Percentiles rank a stretch among this genome's conserved stretches.
These are phyloP conservation scores for Ceratocystis colombiana DNA, from an alignment of 2,329 filamentous ascomycete species.

Conservation along the genomic window DNA sequence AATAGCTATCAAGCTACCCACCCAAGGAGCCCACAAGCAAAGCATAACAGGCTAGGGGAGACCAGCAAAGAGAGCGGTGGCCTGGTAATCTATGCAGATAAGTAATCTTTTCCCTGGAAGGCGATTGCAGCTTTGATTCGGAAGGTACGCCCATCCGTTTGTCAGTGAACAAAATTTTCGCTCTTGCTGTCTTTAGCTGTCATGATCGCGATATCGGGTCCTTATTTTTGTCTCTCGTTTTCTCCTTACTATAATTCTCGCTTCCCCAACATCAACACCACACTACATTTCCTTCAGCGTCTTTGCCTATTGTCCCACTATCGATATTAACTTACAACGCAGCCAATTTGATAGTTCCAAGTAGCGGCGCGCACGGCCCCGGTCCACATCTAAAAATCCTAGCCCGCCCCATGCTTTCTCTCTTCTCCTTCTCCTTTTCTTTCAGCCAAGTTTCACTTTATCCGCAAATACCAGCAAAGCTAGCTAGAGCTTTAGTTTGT, in stretches of 20 bases:
- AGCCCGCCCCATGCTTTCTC: neutral
- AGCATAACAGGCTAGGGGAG: neutral
- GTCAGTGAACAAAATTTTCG: neutral
- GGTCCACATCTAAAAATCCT: neutral
- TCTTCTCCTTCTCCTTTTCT: neutral
- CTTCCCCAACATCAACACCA: neutral
- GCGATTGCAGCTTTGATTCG: neutral
- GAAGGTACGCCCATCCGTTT: neutral
- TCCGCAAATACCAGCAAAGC: neutral
- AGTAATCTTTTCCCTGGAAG: neutral
- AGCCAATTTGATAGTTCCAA: slow-evolving; percentile 10
- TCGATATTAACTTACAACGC: neutral
- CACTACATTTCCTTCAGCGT: neutral
- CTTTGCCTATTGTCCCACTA: neutral
- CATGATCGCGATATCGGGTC: neutral
- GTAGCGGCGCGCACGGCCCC: slow-evolving; percentile 12
- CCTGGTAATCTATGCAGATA: neutral
- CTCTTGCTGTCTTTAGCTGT: neutral
- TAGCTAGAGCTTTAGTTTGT: neutral
- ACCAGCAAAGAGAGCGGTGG: neutral
- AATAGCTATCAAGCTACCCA: neutral
- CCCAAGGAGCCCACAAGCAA: neutral
- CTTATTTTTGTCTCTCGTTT: neutral
- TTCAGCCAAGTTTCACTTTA: slow-evolving; percentile 11
- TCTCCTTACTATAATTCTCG: neutral